A percentile compares a stretch with the other conserved stretches of the same genome.
Evolutionary conservation across 2,329 filamentous ascomycete species (phyloP).

Genomic region (Bretziella fagacearum): DNA sequence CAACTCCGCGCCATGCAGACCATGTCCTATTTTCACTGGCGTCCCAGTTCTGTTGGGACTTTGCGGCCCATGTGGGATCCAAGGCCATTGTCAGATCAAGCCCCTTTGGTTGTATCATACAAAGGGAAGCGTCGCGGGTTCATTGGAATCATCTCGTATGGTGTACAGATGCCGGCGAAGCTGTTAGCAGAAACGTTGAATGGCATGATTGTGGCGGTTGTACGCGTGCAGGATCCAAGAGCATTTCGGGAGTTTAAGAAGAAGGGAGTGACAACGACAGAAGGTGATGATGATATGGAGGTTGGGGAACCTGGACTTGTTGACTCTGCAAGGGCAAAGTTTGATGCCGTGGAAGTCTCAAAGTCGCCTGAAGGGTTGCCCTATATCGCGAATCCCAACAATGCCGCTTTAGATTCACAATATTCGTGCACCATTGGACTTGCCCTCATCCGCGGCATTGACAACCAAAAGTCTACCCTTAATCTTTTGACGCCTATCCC

Average conservation of each 20-base stretch:
- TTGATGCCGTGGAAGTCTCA: constrained; percentile 17
- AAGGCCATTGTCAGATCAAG: constrained; percentile 35
- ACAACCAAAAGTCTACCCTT: constrained; percentile 33
- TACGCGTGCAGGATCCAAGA: constrained; percentile 37
- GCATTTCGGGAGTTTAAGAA: constrained; percentile 27
- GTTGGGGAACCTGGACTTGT: constrained; percentile 10
- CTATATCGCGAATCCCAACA: constrained; percentile 38
- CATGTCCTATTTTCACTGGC: constrained; percentile 60
- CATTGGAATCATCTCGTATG: constrained; percentile 49
- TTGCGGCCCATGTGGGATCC: constrained; percentile 30
- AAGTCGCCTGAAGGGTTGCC: constrained; percentile 40
- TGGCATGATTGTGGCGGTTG: constrained; percentile 51
- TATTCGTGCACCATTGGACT: constrained; percentile 44
- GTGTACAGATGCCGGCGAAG: constrained; percentile 41
- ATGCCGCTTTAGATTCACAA: constrained; percentile 40
- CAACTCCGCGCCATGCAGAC: constrained; percentile 58
- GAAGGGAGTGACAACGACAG: background rate
- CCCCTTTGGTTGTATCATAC: constrained; percentile 49
- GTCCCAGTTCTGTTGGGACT: background rate
- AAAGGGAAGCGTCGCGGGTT: constrained; percentile 34
- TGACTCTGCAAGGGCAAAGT: constrained; percentile 5
- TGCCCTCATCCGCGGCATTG: constrained; percentile 53
- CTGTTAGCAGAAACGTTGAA: constrained; percentile 49
- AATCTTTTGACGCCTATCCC: constrained; percentile 49
- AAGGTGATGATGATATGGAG: constrained; percentile 15